Percentiles rank a stretch among this genome's conserved stretches.
Evolutionary conservation across 1,284 basidiomycete species (phyloP).

Genomic region (Fomitopsis betulina): DNA sequence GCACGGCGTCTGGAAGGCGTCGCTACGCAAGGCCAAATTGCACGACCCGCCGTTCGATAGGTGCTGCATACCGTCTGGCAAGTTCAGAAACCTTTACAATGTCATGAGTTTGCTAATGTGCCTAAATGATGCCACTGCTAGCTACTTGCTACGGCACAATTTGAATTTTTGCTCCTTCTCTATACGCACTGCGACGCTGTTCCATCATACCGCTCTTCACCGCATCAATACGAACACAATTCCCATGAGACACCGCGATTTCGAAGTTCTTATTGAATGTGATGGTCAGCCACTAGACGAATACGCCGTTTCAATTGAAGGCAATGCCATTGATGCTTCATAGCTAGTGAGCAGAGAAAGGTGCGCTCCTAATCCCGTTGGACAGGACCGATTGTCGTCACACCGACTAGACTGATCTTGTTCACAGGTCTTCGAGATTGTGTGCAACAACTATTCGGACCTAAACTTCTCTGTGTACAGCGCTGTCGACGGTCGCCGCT

Average conservation of each 20-base stretch:
- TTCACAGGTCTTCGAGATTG: background rate
- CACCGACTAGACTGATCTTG: background rate
- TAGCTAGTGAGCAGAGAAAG: background rate
- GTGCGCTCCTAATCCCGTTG: background rate
- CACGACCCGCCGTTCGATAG: too few species aligned
- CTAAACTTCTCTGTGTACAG: background rate
- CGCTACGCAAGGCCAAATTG: too few species aligned
- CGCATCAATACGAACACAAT: background rate
- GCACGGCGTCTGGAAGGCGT: too few species aligned
- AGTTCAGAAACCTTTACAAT: too few species aligned
- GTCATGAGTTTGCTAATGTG: too few species aligned
- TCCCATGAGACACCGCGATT: background rate
- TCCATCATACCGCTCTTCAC: background rate
- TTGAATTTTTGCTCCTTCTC: background rate
- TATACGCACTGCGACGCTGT: background rate
- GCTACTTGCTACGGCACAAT: too few species aligned
- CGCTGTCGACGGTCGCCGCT: background rate
- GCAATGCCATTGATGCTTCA: background rate
- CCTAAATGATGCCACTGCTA: too few species aligned
- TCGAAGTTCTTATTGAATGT: conserved; percentile 3
- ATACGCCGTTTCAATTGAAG: conserved; percentile 1
- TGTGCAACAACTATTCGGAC: background rate
- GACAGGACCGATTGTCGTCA: too few species aligned
- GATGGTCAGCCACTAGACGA: conserved; percentile 6
- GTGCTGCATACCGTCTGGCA: too few species aligned